Conservation (phyloP, 139 green algal genomes). For the Volvox africanus region DNA sequence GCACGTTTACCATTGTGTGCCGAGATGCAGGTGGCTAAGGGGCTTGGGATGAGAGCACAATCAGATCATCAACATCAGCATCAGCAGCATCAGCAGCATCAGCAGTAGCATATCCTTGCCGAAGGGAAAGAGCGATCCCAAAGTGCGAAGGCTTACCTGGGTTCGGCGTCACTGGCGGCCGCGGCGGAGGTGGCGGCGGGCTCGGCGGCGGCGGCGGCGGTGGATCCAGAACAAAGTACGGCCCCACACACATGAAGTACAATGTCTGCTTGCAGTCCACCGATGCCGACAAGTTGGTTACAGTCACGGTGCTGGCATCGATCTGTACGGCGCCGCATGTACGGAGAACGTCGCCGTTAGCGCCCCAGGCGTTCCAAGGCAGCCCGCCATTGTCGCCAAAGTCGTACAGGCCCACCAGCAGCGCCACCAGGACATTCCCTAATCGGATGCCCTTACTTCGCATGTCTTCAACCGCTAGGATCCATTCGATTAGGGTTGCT, state of each 20-base stretch:
- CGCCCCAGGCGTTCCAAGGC: constrained; percentile 3
- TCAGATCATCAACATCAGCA: no score
- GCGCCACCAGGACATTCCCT: neutral
- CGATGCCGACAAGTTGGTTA: neutral
- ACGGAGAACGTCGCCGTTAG: neutral
- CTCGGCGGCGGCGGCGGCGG: constrained; percentile 1
- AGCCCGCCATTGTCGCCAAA: constrained; percentile 4
- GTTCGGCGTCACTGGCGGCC: neutral
- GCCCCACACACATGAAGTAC: constrained; percentile 25
- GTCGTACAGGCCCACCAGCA: constrained; percentile 10
- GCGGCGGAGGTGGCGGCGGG: neutral
- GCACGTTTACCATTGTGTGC: no score
- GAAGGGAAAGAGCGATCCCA: neutral
- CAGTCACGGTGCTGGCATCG: neutral
- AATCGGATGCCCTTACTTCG: neutral
- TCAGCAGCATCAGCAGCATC: no score
- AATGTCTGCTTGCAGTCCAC: neutral
- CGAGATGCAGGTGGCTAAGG: no score
- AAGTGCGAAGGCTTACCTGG: neutral
- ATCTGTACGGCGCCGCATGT: constrained; percentile 5
- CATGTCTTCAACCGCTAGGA: neutral
- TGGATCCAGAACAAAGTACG: constrained; percentile 1
- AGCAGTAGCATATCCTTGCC: no score
- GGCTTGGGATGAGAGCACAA: no score
- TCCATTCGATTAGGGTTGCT: neutral